Evolutionary conservation across 2,329 filamentous ascomycete genomes (phyloP), one percentile per base, ranked within the genome.

Genomic region (Paracamarosporium sp.): DNA sequence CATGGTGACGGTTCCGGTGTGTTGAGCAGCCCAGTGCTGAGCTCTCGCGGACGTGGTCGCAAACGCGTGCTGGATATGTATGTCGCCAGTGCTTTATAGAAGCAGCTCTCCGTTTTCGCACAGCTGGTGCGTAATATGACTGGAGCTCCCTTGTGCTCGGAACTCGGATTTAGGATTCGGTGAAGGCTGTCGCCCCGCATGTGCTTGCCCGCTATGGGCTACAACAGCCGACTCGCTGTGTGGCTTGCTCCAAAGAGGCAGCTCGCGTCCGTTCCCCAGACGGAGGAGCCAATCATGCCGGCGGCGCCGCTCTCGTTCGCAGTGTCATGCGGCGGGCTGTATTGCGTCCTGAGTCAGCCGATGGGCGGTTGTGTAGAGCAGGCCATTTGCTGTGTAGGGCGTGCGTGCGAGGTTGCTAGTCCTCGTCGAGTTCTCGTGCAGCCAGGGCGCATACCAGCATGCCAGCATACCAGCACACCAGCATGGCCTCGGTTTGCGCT

Each of bases 1-100:
- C 73, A 76, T 76, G 12, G 28, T 66, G 58, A 31, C 17, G 25
- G 33, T 12, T 27, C 31, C 31, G 9, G 22, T 22, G 36, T 50
- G 54, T 57, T 61, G 60, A 52, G 53, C 52, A 50, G 53, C 45
- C 53, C 50, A 52, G 27, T 56, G 46, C 40, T 33, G 28, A 31
- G 30, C 31, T 36, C 20, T 47, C 28, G 30, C 47, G 20, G 24
- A 15, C 4, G 6, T 22, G 31, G 3, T 31, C n/a, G 4, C 28
- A 17, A 24, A 24, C 28, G 28, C 20, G 24, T 7, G 17, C 41
- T 13, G 12, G 31, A 24, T 5, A 15, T 17, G 28, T 12, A 15
- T 12, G 30, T 47, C 43, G 15, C 13, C n/a, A n/a, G n/a, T n/a
- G n/a, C n/a, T n/a, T n/a, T 17, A 4, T 31, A 15, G 25, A 7